phyloP scores from a whole-genome alignment of 345 rosid genomes.

The Populus pruinosa region DNA sequence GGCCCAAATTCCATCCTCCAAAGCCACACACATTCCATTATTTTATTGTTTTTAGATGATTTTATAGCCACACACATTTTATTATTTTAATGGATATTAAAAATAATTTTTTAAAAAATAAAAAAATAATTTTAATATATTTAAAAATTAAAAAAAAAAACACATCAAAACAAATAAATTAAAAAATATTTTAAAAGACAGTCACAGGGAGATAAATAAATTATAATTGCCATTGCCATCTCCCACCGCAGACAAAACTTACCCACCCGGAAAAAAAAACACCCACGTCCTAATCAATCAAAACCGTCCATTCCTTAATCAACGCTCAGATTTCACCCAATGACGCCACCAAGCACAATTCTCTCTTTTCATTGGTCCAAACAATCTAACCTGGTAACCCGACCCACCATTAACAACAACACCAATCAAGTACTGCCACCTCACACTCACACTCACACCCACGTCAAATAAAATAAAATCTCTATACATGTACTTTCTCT shows the following conservation, averaged over 20 bases:
- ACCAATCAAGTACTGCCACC: neutral
- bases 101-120: too few relatives aligned
- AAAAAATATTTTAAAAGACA: too few relatives aligned
- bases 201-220: too few relatives aligned
- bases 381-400: neutral
- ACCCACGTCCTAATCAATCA: neutral
- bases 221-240: neutral
- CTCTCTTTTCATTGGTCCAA: neutral
- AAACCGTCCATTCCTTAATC: neutral
- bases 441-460: too few relatives aligned
- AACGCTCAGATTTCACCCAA: neutral
- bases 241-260: neutral
- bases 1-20: neutral
- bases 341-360: neutral
- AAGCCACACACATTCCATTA: neutral
- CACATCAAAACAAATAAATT: too few relatives aligned
- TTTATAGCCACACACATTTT: too few relatives aligned
- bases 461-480: neutral
- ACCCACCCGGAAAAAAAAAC: neutral
- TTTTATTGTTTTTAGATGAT: too few relatives aligned
- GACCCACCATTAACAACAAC: neutral
- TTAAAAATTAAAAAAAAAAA: too few relatives aligned
- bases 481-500: neutral
- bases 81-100: too few relatives aligned
- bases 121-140: too few relatives aligned